phyloP scores from a whole-genome alignment of 176 grass and related monocot genomes.

The Ensete ventricosum region DNA sequence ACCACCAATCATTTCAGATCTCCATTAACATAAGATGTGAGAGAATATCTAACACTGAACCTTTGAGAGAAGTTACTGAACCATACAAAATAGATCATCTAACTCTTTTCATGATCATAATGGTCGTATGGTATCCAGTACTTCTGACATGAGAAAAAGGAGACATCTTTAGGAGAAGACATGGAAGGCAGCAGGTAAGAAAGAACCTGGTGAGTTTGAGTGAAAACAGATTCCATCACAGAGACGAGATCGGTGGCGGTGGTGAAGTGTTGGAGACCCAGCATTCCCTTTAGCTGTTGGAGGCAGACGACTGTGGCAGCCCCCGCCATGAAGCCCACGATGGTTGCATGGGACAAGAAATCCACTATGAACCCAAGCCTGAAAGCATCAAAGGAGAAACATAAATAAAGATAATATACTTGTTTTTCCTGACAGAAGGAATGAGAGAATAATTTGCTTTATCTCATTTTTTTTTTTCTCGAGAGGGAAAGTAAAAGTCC shows the following conservation, averaged over 20 bases:
- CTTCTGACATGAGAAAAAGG: no score
- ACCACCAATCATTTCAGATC: no score
- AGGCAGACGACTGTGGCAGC: background rate
- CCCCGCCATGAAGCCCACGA: conserved; percentile 7
- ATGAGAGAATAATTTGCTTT: no score
- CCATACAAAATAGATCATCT: no score
- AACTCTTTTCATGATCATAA: no score
- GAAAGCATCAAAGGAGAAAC: background rate
- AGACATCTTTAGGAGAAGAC: no score
- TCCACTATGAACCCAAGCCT: conserved; percentile 18
- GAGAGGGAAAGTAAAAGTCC: background rate
- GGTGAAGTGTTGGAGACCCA: conserved; percentile 10
- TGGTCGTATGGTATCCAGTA: no score
- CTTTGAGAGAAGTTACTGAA: no score
- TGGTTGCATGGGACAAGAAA: conserved; percentile 5
- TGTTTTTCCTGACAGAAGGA: no score
- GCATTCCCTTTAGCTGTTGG: conserved; percentile 11
- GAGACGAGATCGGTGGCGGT: background rate
- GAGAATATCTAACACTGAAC: no score
- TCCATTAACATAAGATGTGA: no score
- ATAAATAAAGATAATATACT: background rate
- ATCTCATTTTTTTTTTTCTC: background rate
- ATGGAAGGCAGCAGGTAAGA: background rate
- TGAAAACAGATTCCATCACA: background rate
- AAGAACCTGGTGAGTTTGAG: background rate